phyloP scores from a whole-genome alignment of 2,329 filamentous ascomycete species.

The Fusarium tupiense region DNA sequence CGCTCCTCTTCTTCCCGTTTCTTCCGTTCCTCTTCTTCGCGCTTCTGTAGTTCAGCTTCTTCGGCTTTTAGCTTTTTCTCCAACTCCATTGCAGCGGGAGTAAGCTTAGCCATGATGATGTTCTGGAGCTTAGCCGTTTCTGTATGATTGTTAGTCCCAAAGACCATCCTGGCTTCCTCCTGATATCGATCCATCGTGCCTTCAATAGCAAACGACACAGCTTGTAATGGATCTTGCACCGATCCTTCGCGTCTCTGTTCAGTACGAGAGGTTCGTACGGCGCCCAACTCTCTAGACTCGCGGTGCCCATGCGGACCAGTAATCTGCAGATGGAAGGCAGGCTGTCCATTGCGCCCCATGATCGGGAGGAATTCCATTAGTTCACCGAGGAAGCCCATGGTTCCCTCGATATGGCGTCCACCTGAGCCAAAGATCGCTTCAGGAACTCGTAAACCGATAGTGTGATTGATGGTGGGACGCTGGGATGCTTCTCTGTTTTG shows the following conservation, averaged over 20 bases:
- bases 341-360: slow-evolving; percentile 57
- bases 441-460: slow-evolving; percentile 64
- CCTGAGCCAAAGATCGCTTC: slow-evolving; percentile 55
- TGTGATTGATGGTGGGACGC: slow-evolving; percentile 59
- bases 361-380: slow-evolving; percentile 65
- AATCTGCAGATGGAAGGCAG: slow-evolving; percentile 69
- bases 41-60: slow-evolving; percentile 61
- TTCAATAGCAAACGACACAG: slow-evolving; percentile 77
- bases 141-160: slow-evolving; percentile 68
- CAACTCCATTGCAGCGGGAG: slow-evolving; percentile 84
- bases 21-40: slow-evolving; percentile 67
- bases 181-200: slow-evolving; percentile 83
- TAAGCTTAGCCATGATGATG: slow-evolving; percentile 76
- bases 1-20: slow-evolving; percentile 73
- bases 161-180: slow-evolving; percentile 89
- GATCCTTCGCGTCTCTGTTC: slow-evolving; percentile 60
- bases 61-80: slow-evolving; percentile 76
- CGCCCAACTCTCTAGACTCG: slow-evolving; percentile 61
- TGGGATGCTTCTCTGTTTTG: slow-evolving; percentile 57
- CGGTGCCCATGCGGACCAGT: slow-evolving; percentile 58
- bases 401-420: slow-evolving; percentile 56
- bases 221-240: slow-evolving; percentile 73
- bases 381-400: slow-evolving; percentile 65
- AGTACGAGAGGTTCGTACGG: slow-evolving; percentile 54
- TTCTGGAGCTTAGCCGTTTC: slow-evolving; percentile 78